Evolutionary conservation across 2,329 filamentous ascomycete genomes (phyloP), one percentile per base, ranked within the genome.

Genomic region (Stylonectria norvegica): DNA sequence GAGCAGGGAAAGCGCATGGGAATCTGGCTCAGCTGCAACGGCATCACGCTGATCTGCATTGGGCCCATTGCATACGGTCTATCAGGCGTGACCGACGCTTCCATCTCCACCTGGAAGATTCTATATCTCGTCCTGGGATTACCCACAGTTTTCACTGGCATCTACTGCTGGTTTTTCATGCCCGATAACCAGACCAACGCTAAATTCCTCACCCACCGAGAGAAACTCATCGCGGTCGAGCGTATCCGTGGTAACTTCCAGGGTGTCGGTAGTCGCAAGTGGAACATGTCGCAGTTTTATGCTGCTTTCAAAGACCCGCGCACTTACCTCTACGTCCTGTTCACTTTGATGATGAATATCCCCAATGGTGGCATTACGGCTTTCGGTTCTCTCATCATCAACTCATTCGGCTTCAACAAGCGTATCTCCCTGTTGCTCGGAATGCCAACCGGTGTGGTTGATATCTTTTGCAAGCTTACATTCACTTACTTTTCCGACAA

Each of bases 181-280:
- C 81, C 81, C 0, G 80, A 84, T 52, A 79, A 76, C 0, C 79
- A 79, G 0, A 72, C 79, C 60, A 68, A 75, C 27, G 70, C 77
- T 1, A 73, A 70, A 11, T 81, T 80, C 41, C 63, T 82, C 10
- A 66, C 61, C 0, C 67, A 72, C 8, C 64, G 74, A 16, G 78
- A 82, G 38, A 79, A 75, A 48, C 53, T 78, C 3, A 59, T 80
- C 15, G 76, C 77, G 0, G 70, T 81, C n/a, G 76, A 81, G 49
- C 65, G 76, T 34, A 59, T 76, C 17, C 62, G 71, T 6, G 69
- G 68, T 38, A 76, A 76, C 40, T 71, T 72, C 36, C 64, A 61
- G 56, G 65, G 65, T 2, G 60, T 69, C 8, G 56, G 60, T 2
- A 61, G 55, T 3, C 47, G 61, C 4, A 48, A 57, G 18, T 68